Base-by-base conservation (phyloP, 2,329 filamentous ascomycete species). In the Fusarium nisikadoi region DNA sequence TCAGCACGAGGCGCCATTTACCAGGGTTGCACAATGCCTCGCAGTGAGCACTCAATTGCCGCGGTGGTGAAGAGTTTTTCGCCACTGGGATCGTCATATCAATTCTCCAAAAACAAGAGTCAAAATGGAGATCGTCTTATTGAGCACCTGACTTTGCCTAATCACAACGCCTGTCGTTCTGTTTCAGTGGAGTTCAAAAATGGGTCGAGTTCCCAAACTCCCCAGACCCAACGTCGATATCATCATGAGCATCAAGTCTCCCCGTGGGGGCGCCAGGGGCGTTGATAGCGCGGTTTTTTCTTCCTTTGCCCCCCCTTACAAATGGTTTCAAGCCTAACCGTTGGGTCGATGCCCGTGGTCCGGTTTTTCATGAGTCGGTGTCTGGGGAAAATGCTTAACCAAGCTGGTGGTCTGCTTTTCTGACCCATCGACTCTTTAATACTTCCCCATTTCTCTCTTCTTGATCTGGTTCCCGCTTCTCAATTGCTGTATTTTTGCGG, bases 211-310 rank as follows among this genome's bases (percentile, higher is more conserved):
- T 8, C n/a, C 10, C 17, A 52, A 66, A 33, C 47, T 53, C 60
- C 49, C 64, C 69, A 62, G 66, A 41, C 55, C 46, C 38, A 59
- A 50, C 46, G 39, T 50, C 31, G 42, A 65, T 54, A 60, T 36
- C 60, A 41, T 65, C 52, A 69, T n/a, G 42, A 67, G 41, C 54
- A 39, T 54, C 36, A 49, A 8, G 9, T 57, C 45, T 68, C 70
- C 70, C 70, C 70, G 58, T 42, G 70, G 70, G 70, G 64, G n/a
- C 33, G 41, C 54, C n/a, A 60, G 52, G 60, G 65, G 45, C 53
- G 45, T 42, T 50, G 17, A 35, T 58, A 64, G 65, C 27, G 66
- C 47, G 43, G 9, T 56, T 57, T 56, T 47, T 25, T 16, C 14
- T 17, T 16, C 17, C 25, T 33, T 17, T 11, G n/a, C 42, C 43